phyloP scores from a whole-genome alignment of 177 flowering plant species.

The Tripterygium wilfordii region DNA sequence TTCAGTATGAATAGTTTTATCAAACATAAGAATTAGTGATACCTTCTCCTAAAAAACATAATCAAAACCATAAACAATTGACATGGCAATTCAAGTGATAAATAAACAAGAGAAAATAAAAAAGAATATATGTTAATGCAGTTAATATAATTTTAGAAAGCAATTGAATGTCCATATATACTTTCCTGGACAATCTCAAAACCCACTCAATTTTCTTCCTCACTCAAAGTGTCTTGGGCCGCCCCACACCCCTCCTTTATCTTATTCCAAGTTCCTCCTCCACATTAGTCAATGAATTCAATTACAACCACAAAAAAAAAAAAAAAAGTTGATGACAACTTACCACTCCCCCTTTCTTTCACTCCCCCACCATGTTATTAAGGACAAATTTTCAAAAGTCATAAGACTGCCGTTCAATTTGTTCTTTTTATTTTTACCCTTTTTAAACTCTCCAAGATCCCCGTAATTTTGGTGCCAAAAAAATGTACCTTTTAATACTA shows the following conservation, averaged over 20 bases:
- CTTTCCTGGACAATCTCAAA: too few relatives aligned
- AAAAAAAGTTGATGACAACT: constrained; percentile 1
- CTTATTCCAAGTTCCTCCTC: constrained; percentile 18
- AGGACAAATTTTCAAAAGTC: constrained; percentile 13
- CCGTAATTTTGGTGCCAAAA: not conserved
- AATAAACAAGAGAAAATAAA: too few relatives aligned
- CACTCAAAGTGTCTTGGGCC: not conserved
- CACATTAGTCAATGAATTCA: constrained; percentile 30
- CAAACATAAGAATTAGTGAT: too few relatives aligned
- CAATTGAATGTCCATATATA: too few relatives aligned
- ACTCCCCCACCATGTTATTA: constrained; percentile 15
- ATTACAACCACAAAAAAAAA: constrained; percentile 14
- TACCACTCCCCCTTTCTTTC: constrained; percentile 1
- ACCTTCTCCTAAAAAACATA: too few relatives aligned
- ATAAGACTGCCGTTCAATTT: constrained; percentile 6
- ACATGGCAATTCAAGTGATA: too few relatives aligned
- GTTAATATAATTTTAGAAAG: too few relatives aligned
- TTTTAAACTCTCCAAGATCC: not conserved
- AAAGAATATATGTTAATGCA: too few relatives aligned
- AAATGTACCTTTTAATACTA: not conserved
- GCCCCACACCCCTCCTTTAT: constrained; percentile 4
- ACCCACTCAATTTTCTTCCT: constrained; percentile 2
- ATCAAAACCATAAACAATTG: too few relatives aligned
- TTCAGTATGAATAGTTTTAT: too few relatives aligned
- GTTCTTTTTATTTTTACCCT: not conserved